Evolutionary conservation across 2,329 filamentous ascomycete genomes (phyloP), one percentile per base, ranked within the genome.

Genomic region (Drechmeria coniospora): DNA sequence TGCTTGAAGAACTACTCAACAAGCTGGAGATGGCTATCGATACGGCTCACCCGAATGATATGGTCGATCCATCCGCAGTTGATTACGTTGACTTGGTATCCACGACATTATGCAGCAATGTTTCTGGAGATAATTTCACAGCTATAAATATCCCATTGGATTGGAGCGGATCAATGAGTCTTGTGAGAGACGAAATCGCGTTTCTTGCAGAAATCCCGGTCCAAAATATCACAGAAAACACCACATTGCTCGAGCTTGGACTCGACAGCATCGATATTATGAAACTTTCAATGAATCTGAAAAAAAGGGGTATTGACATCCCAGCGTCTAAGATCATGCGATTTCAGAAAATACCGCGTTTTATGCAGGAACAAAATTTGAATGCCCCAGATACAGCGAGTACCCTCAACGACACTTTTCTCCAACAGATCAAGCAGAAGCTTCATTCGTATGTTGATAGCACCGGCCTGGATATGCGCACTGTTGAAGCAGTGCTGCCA

Each of bases 201-300:
- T 41, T 45, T 1, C 54, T 93, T 5, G 68, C 74, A 1, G 64
- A 62, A 0, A 44, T 74, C 0, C 45, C 65, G 0, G 45, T 51
- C 3, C 46, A 59, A 2, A 51, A 62, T 0, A 56, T 93, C 21
- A 47, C 54, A 2, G 65, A 68, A 28, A 51, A 59, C 6, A 71
- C 70, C 0, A 77, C 77, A 0, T 69, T 94, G 8, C 74, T 92
- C 21, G 74, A 87, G 39, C 63, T 94, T 18, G 86, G 86, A 0
- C 63, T 94, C 6, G 87, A 94, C 56, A 93, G 86, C 43, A 92
- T 94, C 32, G 86, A 94, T 49, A 69, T 79, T 2, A 87, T 94
- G 48, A 92, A 83, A 41, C 56, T 94, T 0, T 78, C 80, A 0
- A 74, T 82, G 0, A 66, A 73, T 29, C 59, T 93, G 2, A 78